Conservation (phyloP, 1,284 basidiomycete genomes). For the Apiotrichum siamense region DNA sequence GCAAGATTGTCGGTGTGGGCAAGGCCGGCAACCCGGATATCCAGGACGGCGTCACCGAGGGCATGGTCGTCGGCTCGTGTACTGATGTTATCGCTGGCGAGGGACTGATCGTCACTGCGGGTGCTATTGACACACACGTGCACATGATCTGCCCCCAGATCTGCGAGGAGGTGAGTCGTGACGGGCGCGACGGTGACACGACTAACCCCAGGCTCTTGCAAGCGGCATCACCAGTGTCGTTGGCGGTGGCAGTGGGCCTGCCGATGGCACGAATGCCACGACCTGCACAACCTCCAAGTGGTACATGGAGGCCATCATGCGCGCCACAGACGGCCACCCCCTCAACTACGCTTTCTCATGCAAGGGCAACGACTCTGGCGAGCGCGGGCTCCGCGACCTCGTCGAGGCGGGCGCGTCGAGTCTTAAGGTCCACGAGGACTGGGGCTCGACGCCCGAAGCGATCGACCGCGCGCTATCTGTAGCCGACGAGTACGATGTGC, state of each 20-base stretch:
- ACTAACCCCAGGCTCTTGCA: constrained; percentile 43
- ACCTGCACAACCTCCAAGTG: constrained; percentile 88
- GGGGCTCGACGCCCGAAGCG: constrained; percentile 85
- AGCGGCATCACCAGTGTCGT: constrained; percentile 75
- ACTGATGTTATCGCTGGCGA: constrained; percentile 90
- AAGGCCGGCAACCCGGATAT: constrained; percentile 96
- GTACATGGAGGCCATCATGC: constrained; percentile 80
- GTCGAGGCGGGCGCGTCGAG: constrained; percentile 83
- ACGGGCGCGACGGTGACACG: constrained; percentile 26
- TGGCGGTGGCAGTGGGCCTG: constrained; percentile 89
- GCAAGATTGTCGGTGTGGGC: constrained; percentile 79
- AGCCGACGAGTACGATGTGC: constrained; percentile 89
- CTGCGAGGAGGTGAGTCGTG: constrained; percentile 54
- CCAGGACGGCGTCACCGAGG: constrained; percentile 72
- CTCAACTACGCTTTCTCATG: constrained; percentile 92
- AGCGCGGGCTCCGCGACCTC: constrained; percentile 66
- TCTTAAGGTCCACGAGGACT: constrained; percentile 96
- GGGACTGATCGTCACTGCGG: constrained; percentile 87
- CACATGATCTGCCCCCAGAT: constrained; percentile 94
- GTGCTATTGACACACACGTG: constrained; percentile 84
- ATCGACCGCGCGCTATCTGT: constrained; percentile 76
- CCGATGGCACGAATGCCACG: constrained; percentile 84
- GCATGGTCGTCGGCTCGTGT: constrained; percentile 74
- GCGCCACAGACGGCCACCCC: constrained; percentile 77
- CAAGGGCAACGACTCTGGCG: constrained; percentile 86